Base-by-base conservation (phyloP, 164 flowering plant species). In the Nelumbo lutea region DNA sequence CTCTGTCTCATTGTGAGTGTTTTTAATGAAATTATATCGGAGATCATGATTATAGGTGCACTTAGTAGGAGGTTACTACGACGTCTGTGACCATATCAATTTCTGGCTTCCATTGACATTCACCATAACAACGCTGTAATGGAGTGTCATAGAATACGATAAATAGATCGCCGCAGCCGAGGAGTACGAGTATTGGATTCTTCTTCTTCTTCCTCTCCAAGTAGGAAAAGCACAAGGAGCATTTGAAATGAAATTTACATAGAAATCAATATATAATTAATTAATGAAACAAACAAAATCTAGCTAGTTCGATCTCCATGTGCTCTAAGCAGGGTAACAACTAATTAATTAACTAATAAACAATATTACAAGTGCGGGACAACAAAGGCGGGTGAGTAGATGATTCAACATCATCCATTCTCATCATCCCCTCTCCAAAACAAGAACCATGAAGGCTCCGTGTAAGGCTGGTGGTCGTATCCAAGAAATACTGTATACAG, bases 61-160 rank as follows among this genome's bases (percentile, higher is more conserved):
- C 48, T 81, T 88, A 51, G 89, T 86, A 0, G 90, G 90, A 62
- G 93, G 93, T 3, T 88, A 86, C 70, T 86, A 88, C 64, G 91
- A 87, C 61, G 91, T 89, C 3, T 89, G 91, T 1, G 91, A 87
- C 65, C 77, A 85, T 64, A 87, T 87, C 9, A 87, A 87, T 62
- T 87, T 86, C 66, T 87, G 89, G 0, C 65, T 87, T 0, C 91
- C 91, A 6, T 83, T 87, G 91, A 89, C 91, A 0, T 87, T 84
- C 70, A 87, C 91, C 0, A 62, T 84, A 0, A 87, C 88, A 64
- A 77, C 84, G 86, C 79, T 87, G 2, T 75, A 88, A 9, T 87
- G 89, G 92, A 59, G 88, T 38, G 82, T 79, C 1, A 45, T 88
- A 0, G 86, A 88, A 48, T 88, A 73, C 69, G 72, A 84, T 3